These are phyloP conservation scores for Colletotrichum destructivum DNA, from an alignment of 2,329 filamentous ascomycete genomes.

Conservation along the genomic window DNA sequence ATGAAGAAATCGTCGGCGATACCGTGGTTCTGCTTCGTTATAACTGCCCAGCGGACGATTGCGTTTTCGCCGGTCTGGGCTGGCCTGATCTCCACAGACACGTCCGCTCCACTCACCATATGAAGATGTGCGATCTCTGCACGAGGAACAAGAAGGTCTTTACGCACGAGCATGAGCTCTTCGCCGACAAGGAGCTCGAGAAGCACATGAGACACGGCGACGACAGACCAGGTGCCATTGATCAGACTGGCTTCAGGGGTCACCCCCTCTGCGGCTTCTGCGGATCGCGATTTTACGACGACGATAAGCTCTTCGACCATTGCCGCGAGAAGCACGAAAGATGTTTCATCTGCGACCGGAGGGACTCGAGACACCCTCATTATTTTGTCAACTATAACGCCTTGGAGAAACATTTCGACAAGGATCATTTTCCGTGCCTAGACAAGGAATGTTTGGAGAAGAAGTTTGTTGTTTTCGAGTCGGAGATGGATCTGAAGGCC, in stretches of 20 bases:
- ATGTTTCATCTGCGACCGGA: constrained; percentile 92
- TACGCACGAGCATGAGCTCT: constrained; percentile 96
- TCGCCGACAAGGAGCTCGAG: constrained; percentile 83
- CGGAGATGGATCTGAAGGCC: constrained; percentile 93
- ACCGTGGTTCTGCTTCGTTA: constrained; percentile 90
- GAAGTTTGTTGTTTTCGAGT: constrained; percentile 97
- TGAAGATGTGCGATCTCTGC: constrained; percentile 93
- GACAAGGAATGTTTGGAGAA: constrained; percentile 94
- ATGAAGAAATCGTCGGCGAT: constrained; percentile 90
- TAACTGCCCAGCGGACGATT: constrained; percentile 91
- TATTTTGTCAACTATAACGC: constrained; percentile 93
- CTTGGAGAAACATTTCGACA: constrained; percentile 87
- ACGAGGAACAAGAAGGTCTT: constrained; percentile 97
- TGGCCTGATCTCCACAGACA: constrained; percentile 77
- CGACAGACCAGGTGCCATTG: constrained; percentile 87
- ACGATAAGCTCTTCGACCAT: constrained; percentile 94
- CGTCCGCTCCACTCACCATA: constrained; percentile 85
- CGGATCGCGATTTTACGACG: constrained; percentile 91
- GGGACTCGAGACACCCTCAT: constrained; percentile 80
- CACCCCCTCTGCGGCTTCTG: constrained; percentile 97
- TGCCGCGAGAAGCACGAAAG: constrained; percentile 95
- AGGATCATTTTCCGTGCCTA: constrained; percentile 87
- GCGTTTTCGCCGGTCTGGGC: constrained; percentile 83
- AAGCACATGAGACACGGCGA: constrained; percentile 93
- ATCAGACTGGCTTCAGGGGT: constrained; percentile 96